Base-by-base conservation (phyloP, 1,139 yeast genomes). In the Pichia terricola region DNA sequence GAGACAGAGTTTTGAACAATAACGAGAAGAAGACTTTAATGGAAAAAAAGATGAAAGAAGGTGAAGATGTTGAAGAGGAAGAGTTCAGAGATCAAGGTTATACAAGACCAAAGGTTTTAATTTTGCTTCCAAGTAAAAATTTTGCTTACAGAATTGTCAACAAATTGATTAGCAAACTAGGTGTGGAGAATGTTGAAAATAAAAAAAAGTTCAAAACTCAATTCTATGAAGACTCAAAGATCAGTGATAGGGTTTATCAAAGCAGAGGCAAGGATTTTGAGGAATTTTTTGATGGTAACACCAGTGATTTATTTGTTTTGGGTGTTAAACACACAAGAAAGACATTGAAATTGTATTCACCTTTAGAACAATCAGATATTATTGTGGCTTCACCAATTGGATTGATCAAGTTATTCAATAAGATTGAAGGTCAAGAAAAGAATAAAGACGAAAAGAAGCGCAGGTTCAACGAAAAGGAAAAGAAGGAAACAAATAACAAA, bases 301-400 rank as follows among this genome's bases (percentile, higher is more conserved):
- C 89, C 34, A 87, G 85, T 58, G 98, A 94, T 68, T 82, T 84
- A 66, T 91, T 94, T 62, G 83, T 94, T 43, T 57, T 91, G 26
- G 98, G 98, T 8, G 59, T 87, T 46, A 91, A 91, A 62, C 79
- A 88, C 63, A 88, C 97, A 3, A 75, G 96, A 59, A 89, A 88
- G 59, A 74, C 95, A 0, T 62, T 89, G 48, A 89, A 87, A 62
- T 68, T 91, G 30, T 91, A 84, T 61, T 76, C 96, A 4, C 79
- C 89, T 31, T 87, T 88, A 58, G 86, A 86, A 58, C 76, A 81
- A 37, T 81, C 95, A 0, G 99, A 91, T 63, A 70, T 91, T 30
- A 81, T 91, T 27, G 63, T 94, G 30, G 96, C 96, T 38, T 87
- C 96, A 10, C 97, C 98, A 1, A 72, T 94, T 46, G 98, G 98